Evolutionary conservation across 176 grass and related monocot genomes (phyloP), one percentile per base, ranked within the genome.

Genomic region (Saccharum officinarum): DNA sequence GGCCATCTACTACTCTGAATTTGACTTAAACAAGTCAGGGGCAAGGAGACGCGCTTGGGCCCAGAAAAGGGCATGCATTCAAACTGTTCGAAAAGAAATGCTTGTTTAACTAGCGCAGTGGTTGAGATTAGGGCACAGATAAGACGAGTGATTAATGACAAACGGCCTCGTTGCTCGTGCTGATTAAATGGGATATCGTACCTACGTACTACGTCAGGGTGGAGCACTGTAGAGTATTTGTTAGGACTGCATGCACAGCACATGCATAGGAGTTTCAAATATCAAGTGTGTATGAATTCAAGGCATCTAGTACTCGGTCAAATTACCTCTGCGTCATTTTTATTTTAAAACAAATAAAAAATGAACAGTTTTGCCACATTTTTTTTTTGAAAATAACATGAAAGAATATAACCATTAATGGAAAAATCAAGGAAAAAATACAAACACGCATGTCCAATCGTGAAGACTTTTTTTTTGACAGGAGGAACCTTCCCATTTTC

Each of bases 111-210:
- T 69, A 12, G 28, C 7, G 78, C 34, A 28, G 73, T 10, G 10
- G 62, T 36, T 17, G 28, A 14, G 72, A 69, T 78, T 67, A 86
- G 84, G 79, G 63, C 66, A n/a, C 55, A 67, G 73, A 77, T 82
- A 82, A 70, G 73, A 47, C 39, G 85, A 10, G 47, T 10, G 39
- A 36, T 78, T 78, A 76, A 77, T 88, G 86, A 71, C 73, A 87
- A 87, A 69, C 63, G 79, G 57, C 77, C 69, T 86, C 85, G 69
- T n/a, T n/a, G 69, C 12, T 34, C 22, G 77, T 10, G 77, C 68
- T 74, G 36, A 86, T 73, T 64, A 82, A 74, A 76, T 15, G 50
- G 38, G 69, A 4, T 41, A 72, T 22, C 10, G 40, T 75, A 22
- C 50, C 3, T 5, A 45, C 42, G 42, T 45, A 54, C 16, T 54